Percentiles rank a stretch among this genome's conserved stretches.
phyloP scores from a whole-genome alignment of 192 early-diverging fungal genomes.

The Linnemannia exigua region DNA sequence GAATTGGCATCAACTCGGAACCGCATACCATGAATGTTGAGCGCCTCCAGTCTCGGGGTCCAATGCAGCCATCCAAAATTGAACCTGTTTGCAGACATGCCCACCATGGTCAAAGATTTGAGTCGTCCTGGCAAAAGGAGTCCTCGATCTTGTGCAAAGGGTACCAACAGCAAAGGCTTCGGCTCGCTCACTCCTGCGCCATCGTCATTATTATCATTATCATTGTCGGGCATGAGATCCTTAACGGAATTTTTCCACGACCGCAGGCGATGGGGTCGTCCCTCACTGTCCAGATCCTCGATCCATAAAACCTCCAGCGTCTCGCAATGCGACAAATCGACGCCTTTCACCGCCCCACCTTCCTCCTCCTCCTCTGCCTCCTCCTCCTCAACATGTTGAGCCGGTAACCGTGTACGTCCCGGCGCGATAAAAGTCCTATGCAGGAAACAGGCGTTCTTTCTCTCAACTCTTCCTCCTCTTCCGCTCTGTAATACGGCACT shows the following conservation, averaged over 20 bases:
- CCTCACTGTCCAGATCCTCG: slow-evolving; percentile 12
- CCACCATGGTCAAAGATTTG: slow-evolving; percentile 6
- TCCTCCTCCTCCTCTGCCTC: neutral
- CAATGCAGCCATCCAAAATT: slow-evolving; percentile 17
- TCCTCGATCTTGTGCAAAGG: slow-evolving; percentile 15
- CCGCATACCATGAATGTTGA: slow-evolving; percentile 17
- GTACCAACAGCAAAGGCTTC: neutral
- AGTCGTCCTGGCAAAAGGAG: slow-evolving; percentile 2
- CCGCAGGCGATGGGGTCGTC: slow-evolving; percentile 9
- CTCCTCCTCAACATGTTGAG: neutral
- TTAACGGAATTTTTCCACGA: neutral
- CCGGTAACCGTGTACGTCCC: neutral
- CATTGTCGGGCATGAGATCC: neutral
- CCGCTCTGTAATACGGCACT: neutral
- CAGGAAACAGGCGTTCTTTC: neutral
- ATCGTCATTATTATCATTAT: neutral
- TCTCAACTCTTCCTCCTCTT: neutral
- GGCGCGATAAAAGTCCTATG: neutral
- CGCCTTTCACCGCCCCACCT: neutral
- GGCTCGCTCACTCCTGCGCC: neutral
- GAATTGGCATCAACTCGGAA: neutral
- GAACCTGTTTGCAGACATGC: slow-evolving; percentile 8
- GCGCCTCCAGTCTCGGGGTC: neutral
- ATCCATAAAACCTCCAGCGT: slow-evolving; percentile 10
- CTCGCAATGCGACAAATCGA: slow-evolving; percentile 13